phyloP scores from a whole-genome alignment of 768 basidiomycete genomes.

The Pisolithus tinctorius region DNA sequence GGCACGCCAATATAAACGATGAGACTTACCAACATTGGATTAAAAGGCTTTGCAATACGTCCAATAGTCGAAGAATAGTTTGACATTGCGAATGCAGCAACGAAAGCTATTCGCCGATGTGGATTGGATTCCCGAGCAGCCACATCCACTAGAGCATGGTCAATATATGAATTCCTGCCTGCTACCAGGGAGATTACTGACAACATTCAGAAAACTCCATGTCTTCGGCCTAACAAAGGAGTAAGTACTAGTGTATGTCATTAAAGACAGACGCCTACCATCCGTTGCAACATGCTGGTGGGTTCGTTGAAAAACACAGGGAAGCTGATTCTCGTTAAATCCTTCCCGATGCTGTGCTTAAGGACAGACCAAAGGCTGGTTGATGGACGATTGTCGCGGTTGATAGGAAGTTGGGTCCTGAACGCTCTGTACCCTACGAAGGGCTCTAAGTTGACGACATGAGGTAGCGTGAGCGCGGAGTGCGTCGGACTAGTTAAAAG shows the following conservation, averaged over 20 bases:
- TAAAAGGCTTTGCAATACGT: conserved; percentile 95
- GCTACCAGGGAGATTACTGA: conserved; percentile 33
- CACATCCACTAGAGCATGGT: conserved; percentile 60
- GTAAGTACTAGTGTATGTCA: background rate
- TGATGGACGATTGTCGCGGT: conserved; percentile 72
- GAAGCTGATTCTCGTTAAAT: conserved; percentile 92
- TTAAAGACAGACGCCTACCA: conserved; percentile 42
- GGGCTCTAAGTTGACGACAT: conserved; percentile 33
- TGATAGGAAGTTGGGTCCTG: conserved; percentile 53
- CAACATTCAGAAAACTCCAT: conserved; percentile 95
- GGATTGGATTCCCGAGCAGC: conserved; percentile 74
- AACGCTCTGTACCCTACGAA: conserved; percentile 68
- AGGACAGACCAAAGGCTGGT: conserved; percentile 93
- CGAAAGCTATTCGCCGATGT: conserved; percentile 79
- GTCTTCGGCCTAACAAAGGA: conserved; percentile 63
- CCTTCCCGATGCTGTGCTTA: conserved; percentile 94
- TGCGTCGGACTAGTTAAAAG: conserved; percentile 46
- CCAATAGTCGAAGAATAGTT: conserved; percentile 97
- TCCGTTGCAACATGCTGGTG: conserved; percentile 94
- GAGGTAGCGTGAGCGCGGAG: conserved; percentile 27
- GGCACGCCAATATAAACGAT: background rate
- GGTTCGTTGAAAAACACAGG: conserved; percentile 93
- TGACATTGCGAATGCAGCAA: conserved; percentile 96
- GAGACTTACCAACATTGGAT: conserved; percentile 78
- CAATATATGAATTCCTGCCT: conserved; percentile 3